A percentile compares a stretch with the other conserved stretches of the same genome.
phyloP scores from a whole-genome alignment of 192 early-diverging fungal genomes.

The Geosiphon pyriformis region DNA sequence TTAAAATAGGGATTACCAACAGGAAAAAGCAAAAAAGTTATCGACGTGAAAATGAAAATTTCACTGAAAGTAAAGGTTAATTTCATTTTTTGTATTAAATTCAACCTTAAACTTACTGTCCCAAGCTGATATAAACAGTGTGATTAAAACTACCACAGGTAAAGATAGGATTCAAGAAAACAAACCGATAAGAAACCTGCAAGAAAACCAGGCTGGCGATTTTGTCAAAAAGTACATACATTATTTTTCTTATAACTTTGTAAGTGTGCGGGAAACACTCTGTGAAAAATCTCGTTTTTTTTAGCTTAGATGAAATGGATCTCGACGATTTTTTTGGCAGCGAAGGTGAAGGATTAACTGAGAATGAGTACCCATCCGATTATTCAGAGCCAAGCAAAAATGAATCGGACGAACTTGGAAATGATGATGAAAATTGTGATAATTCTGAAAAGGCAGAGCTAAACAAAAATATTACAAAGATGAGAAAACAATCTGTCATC shows the following conservation, averaged over 20 bases:
- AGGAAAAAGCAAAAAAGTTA: constrained; percentile 52
- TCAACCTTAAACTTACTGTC: background rate
- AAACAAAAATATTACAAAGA: constrained; percentile 32
- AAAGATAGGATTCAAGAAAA: constrained; percentile 2
- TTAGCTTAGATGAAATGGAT: constrained; percentile 36
- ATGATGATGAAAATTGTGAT: constrained; percentile 47
- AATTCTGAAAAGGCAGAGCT: constrained; percentile 56
- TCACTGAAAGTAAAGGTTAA: background rate
- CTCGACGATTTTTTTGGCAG: constrained; percentile 51
- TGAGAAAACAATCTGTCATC: constrained; percentile 28
- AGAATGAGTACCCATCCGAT: constrained; percentile 32
- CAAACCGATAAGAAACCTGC: background rate
- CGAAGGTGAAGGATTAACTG: constrained; percentile 39
- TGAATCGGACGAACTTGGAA: constrained; percentile 41
- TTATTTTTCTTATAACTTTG: too few relatives aligned
- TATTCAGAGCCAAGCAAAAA: constrained; percentile 20
- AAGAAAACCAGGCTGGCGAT: too few relatives aligned
- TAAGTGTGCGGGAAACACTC: too few relatives aligned
- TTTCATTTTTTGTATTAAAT: background rate
- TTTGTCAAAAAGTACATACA: too few relatives aligned
- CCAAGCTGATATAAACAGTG: background rate
- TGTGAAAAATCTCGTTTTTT: background rate
- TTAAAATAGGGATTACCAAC: constrained; percentile 51
- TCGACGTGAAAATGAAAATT: constrained; percentile 27
- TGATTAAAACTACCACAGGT: background rate